Base-by-base conservation (phyloP, 2,329 filamentous ascomycete species). In the Phialocephala sp. region DNA sequence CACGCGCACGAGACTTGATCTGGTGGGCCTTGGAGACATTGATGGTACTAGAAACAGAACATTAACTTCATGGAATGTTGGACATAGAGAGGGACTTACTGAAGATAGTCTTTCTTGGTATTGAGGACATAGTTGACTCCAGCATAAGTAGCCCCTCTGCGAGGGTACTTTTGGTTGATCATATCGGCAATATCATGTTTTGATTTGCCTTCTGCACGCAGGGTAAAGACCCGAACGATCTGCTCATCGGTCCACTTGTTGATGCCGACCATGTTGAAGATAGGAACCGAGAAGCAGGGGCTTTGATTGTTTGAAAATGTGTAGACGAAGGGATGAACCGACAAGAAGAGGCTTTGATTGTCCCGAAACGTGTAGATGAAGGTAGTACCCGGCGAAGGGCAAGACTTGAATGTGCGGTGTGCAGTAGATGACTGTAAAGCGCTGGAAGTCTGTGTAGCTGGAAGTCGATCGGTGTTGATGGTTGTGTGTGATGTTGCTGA, bases 181-280 rank as follows among this genome's bases (percentile, higher is more conserved):
- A 8, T 8, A 1, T 54, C 24, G 50, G 50, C 50, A 32, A 54
- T 54, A 24, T 35, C 8, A 24, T 12, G 4, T 14, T 54, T 54
- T 9, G 4, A 14, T 1, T 11, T 15, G 6, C n/a, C 50, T 2
- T 54, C n/a, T 5, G 8, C 12, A 18, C 15, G 4, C 9, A 54
- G 11, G 22, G 2, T 27, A 22, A 57, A 57, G 55, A 8, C 8
- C 4, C 39, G 6, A 22, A 6, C 36, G 11, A 57, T 22, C 35
- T 57, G 55, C 8, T 41, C 55, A n/a, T 39, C 35, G 36, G 18
- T 57, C 55, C 55, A 57, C n/a, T 41, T 57, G 18, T 37, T 37
- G 20, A 32, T 57, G n/a, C 55, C 55, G 32, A 57, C 55, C 55
- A 57, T 57, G 32, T 11, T 54, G 50, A 18, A 22, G 50, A 22